phyloP scores from a whole-genome alignment of 1,284 basidiomycete genomes.

The Leccinum pseudoinsigne region DNA sequence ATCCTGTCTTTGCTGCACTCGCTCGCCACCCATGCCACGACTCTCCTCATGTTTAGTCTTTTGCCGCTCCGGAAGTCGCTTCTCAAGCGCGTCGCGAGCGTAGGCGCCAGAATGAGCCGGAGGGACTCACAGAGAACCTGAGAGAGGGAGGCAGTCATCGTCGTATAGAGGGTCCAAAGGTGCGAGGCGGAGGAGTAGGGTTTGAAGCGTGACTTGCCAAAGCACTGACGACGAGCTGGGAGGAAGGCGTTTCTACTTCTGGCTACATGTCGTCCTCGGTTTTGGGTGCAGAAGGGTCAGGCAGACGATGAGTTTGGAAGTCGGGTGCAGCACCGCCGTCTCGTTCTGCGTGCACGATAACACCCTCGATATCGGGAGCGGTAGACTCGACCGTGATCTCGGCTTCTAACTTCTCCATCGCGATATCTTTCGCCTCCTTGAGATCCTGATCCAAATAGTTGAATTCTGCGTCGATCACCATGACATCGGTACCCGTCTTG shows the following conservation, averaged over 20 bases:
- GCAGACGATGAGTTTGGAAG: conserved; percentile 13
- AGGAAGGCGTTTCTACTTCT: too few species aligned
- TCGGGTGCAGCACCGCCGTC: conserved; percentile 16
- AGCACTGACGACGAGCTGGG: too few species aligned
- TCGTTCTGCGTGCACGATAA: conserved; percentile 42
- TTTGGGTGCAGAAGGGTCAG: conserved; percentile 32
- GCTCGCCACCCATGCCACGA: conserved; percentile 97
- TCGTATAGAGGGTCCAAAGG: conserved; percentile 89
- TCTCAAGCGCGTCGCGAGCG: conserved; percentile 90
- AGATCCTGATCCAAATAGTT: conserved; percentile 25
- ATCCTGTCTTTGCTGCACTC: conserved; percentile 99
- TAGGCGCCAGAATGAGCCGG: conserved; percentile 95
- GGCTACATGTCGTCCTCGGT: conserved; percentile 24
- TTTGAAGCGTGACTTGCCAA: too few species aligned
- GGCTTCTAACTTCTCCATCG: conserved; percentile 28
- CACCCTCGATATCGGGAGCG: conserved; percentile 46
- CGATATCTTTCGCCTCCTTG: conserved; percentile 29
- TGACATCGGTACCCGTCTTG: conserved; percentile 34
- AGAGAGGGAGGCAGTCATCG: conserved; percentile 89
- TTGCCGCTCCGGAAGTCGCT: conserved; percentile 99
- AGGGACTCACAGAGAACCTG: conserved; percentile 95
- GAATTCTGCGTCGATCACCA: conserved; percentile 46
- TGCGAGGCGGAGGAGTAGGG: conserved; percentile 44
- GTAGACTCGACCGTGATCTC: conserved; percentile 34
- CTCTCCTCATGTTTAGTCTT: conserved; percentile 98